phyloP scores from a whole-genome alignment of 2,329 filamentous ascomycete species.

The Aspergillus sp. region DNA sequence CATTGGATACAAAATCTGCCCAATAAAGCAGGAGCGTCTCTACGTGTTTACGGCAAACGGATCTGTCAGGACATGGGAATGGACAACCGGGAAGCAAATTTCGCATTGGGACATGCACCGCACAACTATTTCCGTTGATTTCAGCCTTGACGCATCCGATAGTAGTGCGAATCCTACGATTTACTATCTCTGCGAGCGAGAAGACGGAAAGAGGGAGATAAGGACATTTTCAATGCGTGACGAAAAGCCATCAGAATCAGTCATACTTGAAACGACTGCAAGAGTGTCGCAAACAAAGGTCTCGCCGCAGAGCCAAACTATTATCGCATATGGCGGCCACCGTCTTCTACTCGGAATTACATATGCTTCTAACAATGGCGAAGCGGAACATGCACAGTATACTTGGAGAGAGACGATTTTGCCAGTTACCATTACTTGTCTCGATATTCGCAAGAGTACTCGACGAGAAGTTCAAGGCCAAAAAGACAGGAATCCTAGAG shows the following conservation, averaged over 20 bases:
- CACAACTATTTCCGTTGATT: conserved; percentile 25
- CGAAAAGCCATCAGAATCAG: conserved; percentile 14
- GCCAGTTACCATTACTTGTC: conserved; percentile 57
- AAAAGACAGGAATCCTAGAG: conserved; percentile 19
- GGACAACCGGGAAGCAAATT: conserved; percentile 41
- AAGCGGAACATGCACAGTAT: conserved; percentile 36
- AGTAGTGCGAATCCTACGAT: conserved; percentile 26
- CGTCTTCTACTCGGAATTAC: conserved; percentile 54
- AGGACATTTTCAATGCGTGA: conserved; percentile 14
- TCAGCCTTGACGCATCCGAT: conserved; percentile 12
- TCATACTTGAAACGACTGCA: conserved; percentile 23
- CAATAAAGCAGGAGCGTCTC: conserved; percentile 43
- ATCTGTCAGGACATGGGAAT: conserved; percentile 51
- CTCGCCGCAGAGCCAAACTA: conserved; percentile 22
- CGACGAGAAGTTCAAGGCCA: conserved; percentile 2
- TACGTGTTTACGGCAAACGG: conserved; percentile 47
- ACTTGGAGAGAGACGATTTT: conserved; percentile 47
- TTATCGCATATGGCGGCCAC: conserved; percentile 34
- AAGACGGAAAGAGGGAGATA: conserved; percentile 33
- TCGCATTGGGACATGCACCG: conserved; percentile 36
- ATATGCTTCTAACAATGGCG: conserved; percentile 23
- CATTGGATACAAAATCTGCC: conserved; percentile 46
- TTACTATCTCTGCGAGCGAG: conserved; percentile 31
- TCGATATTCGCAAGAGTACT: conserved; percentile 51
- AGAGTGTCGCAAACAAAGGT: conserved; percentile 23